Conservation (phyloP, 2,329 filamentous ascomycete genomes). For the Penicillium psychrosexuale region DNA sequence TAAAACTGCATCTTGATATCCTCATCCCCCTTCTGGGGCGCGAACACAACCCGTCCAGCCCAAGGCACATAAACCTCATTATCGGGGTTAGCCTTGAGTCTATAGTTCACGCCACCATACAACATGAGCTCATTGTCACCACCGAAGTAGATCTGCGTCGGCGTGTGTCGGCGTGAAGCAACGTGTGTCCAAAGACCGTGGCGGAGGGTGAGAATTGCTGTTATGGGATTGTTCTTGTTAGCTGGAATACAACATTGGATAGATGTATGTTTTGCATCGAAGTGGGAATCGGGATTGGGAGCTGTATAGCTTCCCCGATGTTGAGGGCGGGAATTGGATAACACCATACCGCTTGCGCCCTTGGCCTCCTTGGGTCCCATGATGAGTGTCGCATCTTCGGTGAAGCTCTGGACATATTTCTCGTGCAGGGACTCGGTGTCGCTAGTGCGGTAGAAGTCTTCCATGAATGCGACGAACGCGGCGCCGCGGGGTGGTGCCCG, state of each 20-base stretch:
- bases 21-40: slow-evolving; percentile 17
- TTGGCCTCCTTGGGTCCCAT: slow-evolving; percentile 38
- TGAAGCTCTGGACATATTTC: slow-evolving; percentile 36
- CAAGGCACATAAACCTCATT: slow-evolving; percentile 38
- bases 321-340: background rate
- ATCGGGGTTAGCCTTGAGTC: slow-evolving; percentile 28
- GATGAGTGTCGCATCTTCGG: slow-evolving; percentile 35
- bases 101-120: slow-evolving; percentile 36
- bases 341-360: slow-evolving; percentile 29
- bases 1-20: slow-evolving; percentile 39
- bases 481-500: slow-evolving; percentile 26
- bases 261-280: background rate
- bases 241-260: background rate
- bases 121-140: slow-evolving; percentile 38
- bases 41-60: slow-evolving; percentile 39
- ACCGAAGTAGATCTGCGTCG: slow-evolving; percentile 33
- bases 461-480: slow-evolving; percentile 32
- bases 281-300: background rate
- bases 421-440: slow-evolving; percentile 36
- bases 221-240: background rate
- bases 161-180: slow-evolving; percentile 31
- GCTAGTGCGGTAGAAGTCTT: slow-evolving; percentile 38
- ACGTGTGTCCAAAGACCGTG: slow-evolving; percentile 39
- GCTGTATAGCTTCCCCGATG: background rate
- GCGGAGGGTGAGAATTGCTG: slow-evolving; percentile 36